Evolutionary conservation across 768 basidiomycete genomes (phyloP), one percentile per base, ranked within the genome.

Genomic region (Imleria badia): DNA sequence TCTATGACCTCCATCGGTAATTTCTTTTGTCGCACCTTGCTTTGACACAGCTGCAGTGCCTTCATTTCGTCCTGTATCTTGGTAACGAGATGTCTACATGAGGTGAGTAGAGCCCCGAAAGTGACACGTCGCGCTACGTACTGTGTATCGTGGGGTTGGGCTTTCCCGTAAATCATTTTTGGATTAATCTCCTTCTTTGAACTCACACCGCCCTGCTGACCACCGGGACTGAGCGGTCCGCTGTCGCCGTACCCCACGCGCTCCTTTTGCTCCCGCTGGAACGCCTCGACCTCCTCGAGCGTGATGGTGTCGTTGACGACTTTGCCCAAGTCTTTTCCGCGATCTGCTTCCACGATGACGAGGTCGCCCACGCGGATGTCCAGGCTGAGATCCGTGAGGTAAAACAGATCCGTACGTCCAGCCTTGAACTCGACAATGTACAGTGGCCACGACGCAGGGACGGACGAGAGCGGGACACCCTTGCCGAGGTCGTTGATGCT

Each of bases 371-470:
- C 85, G 7, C 84, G 81, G 56, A 98, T 84, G 34, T 80, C 74
- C 36, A 82, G 64, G 62, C 78, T 65, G 56, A 79, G 77, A 65
- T 95, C 90, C 1, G 86, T 88, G 57, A 87, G 79, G 71, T 97
- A 98, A 74, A 94, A 98, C 26, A 99, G 75, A 70, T 98, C 96
- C 58, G 94, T 94, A 38, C 96, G 84, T 0, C 94, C 93, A 0
- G 95, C 95, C 73, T 98, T 99, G 81, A 99, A 99, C 71, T 97
- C 91, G 63, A 98, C 89, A 62, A 98, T 95, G 78, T 83, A 98
- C 9, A 99, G 81, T n/a, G 90, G 93, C 77, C 89, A 91, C 34
- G 85, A 84, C 13, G 87, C 69, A 1, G 94, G 87, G 39, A 99
- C 86, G 45, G 88, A 72, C 66, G 87, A 85, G 17, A 98, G 79